Evolutionary conservation across 495 filamentous ascomycete species (phyloP), one percentile per base, ranked within the genome.

Genomic region (Tuber calosporum): DNA sequence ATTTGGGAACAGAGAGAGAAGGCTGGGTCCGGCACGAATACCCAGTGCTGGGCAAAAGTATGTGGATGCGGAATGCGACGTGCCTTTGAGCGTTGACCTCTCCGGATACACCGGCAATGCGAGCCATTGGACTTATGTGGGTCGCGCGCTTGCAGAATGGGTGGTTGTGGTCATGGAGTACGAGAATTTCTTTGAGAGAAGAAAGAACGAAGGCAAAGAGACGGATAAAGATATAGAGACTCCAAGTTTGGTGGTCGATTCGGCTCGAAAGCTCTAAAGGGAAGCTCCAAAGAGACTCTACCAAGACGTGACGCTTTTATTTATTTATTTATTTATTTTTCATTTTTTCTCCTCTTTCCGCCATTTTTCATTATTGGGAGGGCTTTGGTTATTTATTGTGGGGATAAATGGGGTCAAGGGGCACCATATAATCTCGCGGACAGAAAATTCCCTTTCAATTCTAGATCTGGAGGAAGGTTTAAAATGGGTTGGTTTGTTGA

Each of bases 121-220:
- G 69, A 78, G 74, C 7, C 77, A 79, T 71, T 81, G 76, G 73
- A 92, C 89, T 75, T 98, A 99, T 82, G 85, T 89, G 9, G 95
- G 95, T 2, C 88, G 94, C 67, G 93, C 95, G 1, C 86, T 99
- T 69, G 93, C 94, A 1, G 95, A 99, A 82, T 99, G 95, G 95
- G 85, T 88, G 20, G 83, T 92, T 34, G 87, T 97, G 45, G 89
- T 97, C 11, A 86, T 86, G 37, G 95, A 99, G 82, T 94, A 90
- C 83, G 93, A 98, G 81, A 92, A 89, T 79, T 99, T 99, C 83
- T 92, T 94, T 67, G 92, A 97, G 40, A 87, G 94, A 39, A 87
- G 95, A 73, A 90, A 89, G 74, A 89, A 89, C 53, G 95, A 99
- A 82, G 95, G 95, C 67, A 91, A 96, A 20, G 88, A 92, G 13